phyloP scores from a whole-genome alignment of 805 yeast genomes.

The Metschnikowia picachoensis region DNA sequence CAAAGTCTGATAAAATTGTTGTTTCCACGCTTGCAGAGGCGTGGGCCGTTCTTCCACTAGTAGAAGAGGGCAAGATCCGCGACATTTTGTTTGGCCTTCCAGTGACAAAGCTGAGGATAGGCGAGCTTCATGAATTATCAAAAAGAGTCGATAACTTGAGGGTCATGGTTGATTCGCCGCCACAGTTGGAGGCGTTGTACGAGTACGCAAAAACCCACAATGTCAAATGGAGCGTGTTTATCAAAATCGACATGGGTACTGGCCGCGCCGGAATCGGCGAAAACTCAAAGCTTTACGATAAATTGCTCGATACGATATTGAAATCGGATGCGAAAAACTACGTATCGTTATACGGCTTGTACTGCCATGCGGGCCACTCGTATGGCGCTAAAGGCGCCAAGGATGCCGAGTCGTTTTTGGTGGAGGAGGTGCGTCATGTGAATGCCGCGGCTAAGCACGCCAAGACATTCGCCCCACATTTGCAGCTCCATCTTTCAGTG shows the following conservation, averaged over 20 bases:
- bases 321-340: constrained; percentile 11
- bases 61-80: constrained; percentile 32
- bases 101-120: constrained; percentile 44
- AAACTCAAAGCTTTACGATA: constrained; percentile 12
- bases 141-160: constrained; percentile 42
- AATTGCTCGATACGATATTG: constrained; percentile 20
- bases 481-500: constrained; percentile 53
- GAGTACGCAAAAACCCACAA: constrained; percentile 28
- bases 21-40: constrained; percentile 72
- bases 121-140: constrained; percentile 45
- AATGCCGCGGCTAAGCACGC: constrained; percentile 48
- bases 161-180: constrained; percentile 57
- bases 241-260: constrained; percentile 71
- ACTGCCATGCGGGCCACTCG: constrained; percentile 79
- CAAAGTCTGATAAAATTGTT: constrained; percentile 47
- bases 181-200: constrained; percentile 49
- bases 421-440: constrained; percentile 57
- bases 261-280: constrained; percentile 57
- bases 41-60: constrained; percentile 44
- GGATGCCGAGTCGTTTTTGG: constrained; percentile 45
- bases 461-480: constrained; percentile 28
- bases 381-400: constrained; percentile 45
- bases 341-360: constrained; percentile 59
- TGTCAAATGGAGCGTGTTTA: constrained; percentile 56
- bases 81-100: constrained; percentile 40